phyloP scores from a whole-genome alignment of 129 eudicot species.

The Tanacetum coccineum region DNA sequence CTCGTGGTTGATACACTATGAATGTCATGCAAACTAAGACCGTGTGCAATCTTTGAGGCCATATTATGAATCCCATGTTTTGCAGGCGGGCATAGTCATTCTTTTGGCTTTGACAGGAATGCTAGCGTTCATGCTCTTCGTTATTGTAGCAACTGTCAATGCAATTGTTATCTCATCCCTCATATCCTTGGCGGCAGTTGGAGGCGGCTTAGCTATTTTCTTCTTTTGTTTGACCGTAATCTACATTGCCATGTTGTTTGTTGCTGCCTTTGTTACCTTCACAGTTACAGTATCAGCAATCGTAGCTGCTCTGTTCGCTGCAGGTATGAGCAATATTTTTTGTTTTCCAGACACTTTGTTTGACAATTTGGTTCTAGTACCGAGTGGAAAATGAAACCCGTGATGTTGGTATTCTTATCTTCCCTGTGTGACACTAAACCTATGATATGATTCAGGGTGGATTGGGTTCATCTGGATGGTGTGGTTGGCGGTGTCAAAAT shows the following conservation, averaged over 20 bases:
- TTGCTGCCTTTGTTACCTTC: conserved; percentile 72
- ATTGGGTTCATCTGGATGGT: conserved; percentile 66
- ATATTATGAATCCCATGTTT: not conserved
- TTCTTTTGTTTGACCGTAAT: conserved; percentile 62
- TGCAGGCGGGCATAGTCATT: conserved; percentile 74
- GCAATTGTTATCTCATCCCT: conserved; percentile 72
- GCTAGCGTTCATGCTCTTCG: conserved; percentile 66
- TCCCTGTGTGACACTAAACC: not conserved
- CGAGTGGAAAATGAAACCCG: not conserved
- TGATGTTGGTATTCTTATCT: not conserved
- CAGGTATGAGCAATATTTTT: too few relatives aligned
- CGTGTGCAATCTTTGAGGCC: too few relatives aligned
- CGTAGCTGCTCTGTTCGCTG: conserved; percentile 53
- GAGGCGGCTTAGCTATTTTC: conserved; percentile 87
- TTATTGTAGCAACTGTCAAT: conserved; percentile 73
- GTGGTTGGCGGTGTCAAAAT: conserved; percentile 54
- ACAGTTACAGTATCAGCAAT: conserved; percentile 59
- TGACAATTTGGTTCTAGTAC: not conserved
- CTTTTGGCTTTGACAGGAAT: conserved; percentile 66
- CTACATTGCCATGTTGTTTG: conserved; percentile 57
- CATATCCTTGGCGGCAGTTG: conserved; percentile 77
- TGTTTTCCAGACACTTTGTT: too few relatives aligned
- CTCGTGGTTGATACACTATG: too few relatives aligned
- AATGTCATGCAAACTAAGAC: not conserved
- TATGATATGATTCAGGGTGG: conserved; percentile 55